Evolutionary conservation across 2,329 filamentous ascomycete genomes (phyloP).

Genomic region (Xylariaceae sp.): DNA sequence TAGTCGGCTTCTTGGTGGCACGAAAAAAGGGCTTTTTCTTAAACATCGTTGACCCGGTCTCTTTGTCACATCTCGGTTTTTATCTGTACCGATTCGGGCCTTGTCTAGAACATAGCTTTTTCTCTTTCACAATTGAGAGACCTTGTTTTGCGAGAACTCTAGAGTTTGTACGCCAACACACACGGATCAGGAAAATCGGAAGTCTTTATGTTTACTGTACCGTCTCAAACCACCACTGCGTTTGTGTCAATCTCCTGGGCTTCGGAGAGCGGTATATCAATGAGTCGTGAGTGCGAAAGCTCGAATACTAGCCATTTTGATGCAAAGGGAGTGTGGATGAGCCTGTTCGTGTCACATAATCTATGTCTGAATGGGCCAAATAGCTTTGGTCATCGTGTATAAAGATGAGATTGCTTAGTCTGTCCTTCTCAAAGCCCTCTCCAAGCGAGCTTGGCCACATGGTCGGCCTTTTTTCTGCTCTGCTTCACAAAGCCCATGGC

Average conservation of each 20-base stretch:
- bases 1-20: too few relatives aligned
- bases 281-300: neutral
- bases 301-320: neutral
- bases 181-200: constrained; percentile 4
- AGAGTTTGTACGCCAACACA: constrained; percentile 8
- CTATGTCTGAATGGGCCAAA: too few relatives aligned
- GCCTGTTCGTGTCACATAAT: neutral
- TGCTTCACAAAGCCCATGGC: constrained; percentile 82
- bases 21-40: constrained; percentile 13
- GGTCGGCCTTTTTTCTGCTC: constrained; percentile 88
- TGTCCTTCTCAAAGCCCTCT: constrained; percentile 61
- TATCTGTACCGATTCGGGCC: constrained; percentile 15
- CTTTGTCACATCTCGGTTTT: constrained; percentile 19
- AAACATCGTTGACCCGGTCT: constrained; percentile 18
- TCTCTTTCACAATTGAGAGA: constrained; percentile 19
- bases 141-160: constrained; percentile 12
- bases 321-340: neutral
- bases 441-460: constrained; percentile 72
- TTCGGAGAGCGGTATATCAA: too few relatives aligned
- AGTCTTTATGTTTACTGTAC: constrained; percentile 6
- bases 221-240: constrained; percentile 2
- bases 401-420: too few relatives aligned
- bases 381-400: too few relatives aligned
- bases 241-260: too few relatives aligned
- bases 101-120: constrained; percentile 21